Base-by-base conservation (phyloP, 2,329 filamentous ascomycete genomes). In the Colletotrichum tofieldiae region DNA sequence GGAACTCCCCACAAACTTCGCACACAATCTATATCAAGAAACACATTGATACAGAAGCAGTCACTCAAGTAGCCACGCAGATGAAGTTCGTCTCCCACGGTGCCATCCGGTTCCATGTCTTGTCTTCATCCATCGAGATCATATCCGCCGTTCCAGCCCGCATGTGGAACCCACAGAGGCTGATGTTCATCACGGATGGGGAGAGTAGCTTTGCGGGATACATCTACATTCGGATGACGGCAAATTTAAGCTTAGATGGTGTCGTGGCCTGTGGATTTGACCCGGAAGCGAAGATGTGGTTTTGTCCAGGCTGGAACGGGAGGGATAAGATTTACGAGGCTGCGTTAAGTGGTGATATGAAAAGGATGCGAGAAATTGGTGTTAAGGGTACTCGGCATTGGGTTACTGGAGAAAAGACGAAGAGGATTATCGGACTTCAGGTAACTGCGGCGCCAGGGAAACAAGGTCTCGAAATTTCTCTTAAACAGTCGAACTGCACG, bases 141-240 rank as follows among this genome's bases (percentile, higher is more conserved):
- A n/a, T 61, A n/a, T 47, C 39, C 16, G 58, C 58, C 23, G 5
- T 11, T 2, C 58, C 58, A 1, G 58, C 58, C 6, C 23, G 58
- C 41, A 47, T 61, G 58, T 61, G 58, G 58, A 61, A 61, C 41
- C 39, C 58, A 26, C 58, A 61, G 58, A 45, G 58, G 58, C 58
- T 45, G 0, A 61, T 61, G 58, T 61, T 61, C 26, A 47, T 61
- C 41, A 49, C 58, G 58, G 58, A 61, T 20, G 58, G 41, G 14
- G 23, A 32, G 18, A n/a, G 23, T 6, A 45, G 39, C 39, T 61
- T 61, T 6, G 5, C 39, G 2, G 58, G 58, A 23, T 61, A 61
- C 58, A 12, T 51, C 23, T 29, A 51, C 5, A 11, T 51, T 49
- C 23, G 56, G 39, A 8, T 59, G 56, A 59, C 56, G 12, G 56